Conservation (phyloP, 345 rosid species). For the Rhodamnia rubescens region DNA sequence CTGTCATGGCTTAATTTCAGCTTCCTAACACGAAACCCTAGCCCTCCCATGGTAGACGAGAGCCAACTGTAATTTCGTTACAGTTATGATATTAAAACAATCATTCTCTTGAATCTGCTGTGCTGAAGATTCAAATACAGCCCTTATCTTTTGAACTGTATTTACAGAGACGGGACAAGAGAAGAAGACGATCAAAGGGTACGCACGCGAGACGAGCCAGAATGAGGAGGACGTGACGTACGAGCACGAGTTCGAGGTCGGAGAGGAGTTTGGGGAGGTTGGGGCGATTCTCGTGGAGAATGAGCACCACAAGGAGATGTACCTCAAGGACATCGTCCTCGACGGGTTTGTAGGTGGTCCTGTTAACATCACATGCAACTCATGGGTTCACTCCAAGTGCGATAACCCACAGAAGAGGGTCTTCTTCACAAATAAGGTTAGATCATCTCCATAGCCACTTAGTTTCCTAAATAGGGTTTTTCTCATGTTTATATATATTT, state of each 20-base stretch:
- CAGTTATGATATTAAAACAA: neutral
- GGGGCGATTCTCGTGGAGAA: slow-evolving; percentile 62
- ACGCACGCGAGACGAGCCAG: slow-evolving; percentile 17
- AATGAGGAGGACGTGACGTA: slow-evolving; percentile 20
- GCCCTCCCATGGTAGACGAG: neutral
- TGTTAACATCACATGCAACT: slow-evolving; percentile 29
- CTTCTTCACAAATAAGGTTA: slow-evolving; percentile 57
- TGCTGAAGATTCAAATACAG: neutral
- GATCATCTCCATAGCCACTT: neutral
- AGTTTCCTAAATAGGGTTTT: neutral
- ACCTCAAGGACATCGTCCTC: slow-evolving; percentile 28
- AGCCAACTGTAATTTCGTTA: neutral
- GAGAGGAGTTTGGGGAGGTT: slow-evolving; percentile 40
- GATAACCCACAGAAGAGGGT: slow-evolving; percentile 34
- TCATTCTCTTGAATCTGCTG: neutral
- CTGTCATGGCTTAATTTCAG: neutral
- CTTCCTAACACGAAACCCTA: neutral
- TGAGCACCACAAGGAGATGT: slow-evolving; percentile 62
- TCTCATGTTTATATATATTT: no score
- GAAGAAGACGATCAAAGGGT: slow-evolving; percentile 34
- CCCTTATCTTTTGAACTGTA: neutral
- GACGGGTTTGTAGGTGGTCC: slow-evolving; percentile 24
- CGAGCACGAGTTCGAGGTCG: slow-evolving; percentile 45
- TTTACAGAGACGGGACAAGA: slow-evolving; percentile 27
- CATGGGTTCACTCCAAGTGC: slow-evolving; percentile 58